phyloP scores from a whole-genome alignment of 441 rosid genomes.

The Arabidopsis lyrata region DNA sequence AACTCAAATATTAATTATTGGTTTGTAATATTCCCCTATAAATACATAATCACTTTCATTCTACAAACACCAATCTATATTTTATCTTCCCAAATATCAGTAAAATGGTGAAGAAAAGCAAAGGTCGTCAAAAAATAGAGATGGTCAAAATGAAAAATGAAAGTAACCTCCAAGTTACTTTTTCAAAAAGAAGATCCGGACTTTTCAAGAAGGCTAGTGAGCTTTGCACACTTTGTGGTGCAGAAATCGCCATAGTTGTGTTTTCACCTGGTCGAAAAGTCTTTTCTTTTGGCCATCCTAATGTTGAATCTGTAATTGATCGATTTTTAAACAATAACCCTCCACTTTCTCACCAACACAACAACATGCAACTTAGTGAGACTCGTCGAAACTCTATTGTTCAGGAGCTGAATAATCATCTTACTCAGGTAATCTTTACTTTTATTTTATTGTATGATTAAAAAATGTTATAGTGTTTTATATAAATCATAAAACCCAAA shows the following conservation, averaged over 20 bases:
- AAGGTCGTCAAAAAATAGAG: slow-evolving; percentile 60
- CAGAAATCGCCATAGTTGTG: slow-evolving; percentile 52
- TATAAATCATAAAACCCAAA: background rate
- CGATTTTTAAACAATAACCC: slow-evolving; percentile 46
- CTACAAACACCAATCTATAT: background rate
- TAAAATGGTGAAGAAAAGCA: slow-evolving; percentile 53
- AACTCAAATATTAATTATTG: slow-evolving; percentile 3
- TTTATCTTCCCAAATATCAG: background rate
- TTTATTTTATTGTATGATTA: background rate
- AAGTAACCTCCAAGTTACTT: slow-evolving; percentile 62
- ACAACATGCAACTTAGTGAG: slow-evolving; percentile 52
- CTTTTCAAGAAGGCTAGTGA: slow-evolving; percentile 72
- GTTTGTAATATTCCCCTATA: slow-evolving; percentile 26
- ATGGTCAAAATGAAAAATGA: slow-evolving; percentile 65
- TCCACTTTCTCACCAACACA: slow-evolving; percentile 15
- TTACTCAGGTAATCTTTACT: slow-evolving; percentile 50
- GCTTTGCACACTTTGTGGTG: slow-evolving; percentile 64
- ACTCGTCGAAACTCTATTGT: slow-evolving; percentile 49
- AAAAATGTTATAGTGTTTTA: background rate
- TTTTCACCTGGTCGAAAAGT: slow-evolving; percentile 60
- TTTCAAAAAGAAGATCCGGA: slow-evolving; percentile 62
- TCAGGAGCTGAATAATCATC: slow-evolving; percentile 49
- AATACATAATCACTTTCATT: slow-evolving; percentile 10
- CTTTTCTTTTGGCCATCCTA: slow-evolving; percentile 69
- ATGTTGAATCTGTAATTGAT: slow-evolving; percentile 46